Percentiles rank a stretch among this genome's conserved stretches.
Conservation (phyloP, 805 yeast species). For the Candida pseudoglaebosa region DNA sequence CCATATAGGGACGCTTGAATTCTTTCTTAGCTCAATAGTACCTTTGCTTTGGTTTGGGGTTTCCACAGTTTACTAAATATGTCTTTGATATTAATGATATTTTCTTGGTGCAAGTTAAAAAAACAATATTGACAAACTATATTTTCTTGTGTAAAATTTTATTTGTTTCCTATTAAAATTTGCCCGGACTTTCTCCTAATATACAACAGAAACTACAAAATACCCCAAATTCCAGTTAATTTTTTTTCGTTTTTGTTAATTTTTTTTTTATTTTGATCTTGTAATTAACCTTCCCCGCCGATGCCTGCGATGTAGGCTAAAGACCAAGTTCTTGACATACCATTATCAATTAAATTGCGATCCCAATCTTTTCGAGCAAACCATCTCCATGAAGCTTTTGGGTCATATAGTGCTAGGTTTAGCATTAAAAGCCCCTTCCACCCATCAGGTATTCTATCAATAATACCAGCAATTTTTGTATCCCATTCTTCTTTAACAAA, state of each 20-base stretch:
- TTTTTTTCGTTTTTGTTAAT: neutral
- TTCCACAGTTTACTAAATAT: too few relatives aligned
- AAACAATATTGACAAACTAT: too few relatives aligned
- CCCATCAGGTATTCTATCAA: slow-evolving; percentile 53
- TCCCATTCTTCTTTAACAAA: slow-evolving; percentile 67
- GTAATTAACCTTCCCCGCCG: slow-evolving; percentile 20
- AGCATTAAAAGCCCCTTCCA: slow-evolving; percentile 73
- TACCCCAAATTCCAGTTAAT: neutral
- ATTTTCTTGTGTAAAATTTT: too few relatives aligned
- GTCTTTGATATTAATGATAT: too few relatives aligned
- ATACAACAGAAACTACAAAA: too few relatives aligned
- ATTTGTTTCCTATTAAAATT: too few relatives aligned
- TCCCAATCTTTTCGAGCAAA: slow-evolving; percentile 49
- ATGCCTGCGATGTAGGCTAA: slow-evolving; percentile 66
- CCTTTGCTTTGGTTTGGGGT: too few relatives aligned
- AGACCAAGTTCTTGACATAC: slow-evolving; percentile 87
- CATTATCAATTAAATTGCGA: slow-evolving; percentile 63
- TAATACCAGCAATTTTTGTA: slow-evolving; percentile 41
- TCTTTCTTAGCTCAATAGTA: too few relatives aligned
- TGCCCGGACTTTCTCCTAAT: neutral
- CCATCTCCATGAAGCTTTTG: slow-evolving; percentile 43
- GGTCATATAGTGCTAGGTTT: slow-evolving; percentile 72
- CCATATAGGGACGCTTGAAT: too few relatives aligned
- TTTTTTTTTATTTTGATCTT: too few relatives aligned
- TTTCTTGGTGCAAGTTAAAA: too few relatives aligned